phyloP scores from a whole-genome alignment of 495 filamentous ascomycete species.

The Wilcoxina mikolae region DNA sequence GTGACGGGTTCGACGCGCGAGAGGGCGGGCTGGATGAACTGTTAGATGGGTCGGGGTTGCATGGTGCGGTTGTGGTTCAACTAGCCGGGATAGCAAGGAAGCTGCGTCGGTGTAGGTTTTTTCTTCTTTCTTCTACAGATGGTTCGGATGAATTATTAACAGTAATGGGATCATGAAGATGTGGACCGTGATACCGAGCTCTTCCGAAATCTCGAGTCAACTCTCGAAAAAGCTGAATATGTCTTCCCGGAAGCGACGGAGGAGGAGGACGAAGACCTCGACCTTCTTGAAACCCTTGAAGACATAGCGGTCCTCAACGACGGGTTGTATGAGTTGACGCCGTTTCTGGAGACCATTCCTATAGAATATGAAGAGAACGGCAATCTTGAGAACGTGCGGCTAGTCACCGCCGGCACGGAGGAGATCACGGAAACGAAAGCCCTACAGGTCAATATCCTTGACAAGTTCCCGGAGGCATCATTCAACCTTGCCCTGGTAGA shows the following conservation, averaged over 20 bases:
- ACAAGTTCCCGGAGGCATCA: constrained; percentile 5
- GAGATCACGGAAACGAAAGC: neutral
- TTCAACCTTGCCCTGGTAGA: constrained; percentile 1
- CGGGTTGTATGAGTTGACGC: constrained; percentile 5
- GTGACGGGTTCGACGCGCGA: constrained; percentile 5
- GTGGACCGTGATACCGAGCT: neutral
- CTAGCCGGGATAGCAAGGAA: constrained; percentile 5
- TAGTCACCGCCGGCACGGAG: neutral
- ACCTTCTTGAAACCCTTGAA: constrained; percentile 1
- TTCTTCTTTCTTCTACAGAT: too few relatives aligned
- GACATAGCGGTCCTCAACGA: constrained; percentile 9
- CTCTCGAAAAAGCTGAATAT: constrained; percentile 9
- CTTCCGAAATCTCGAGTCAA: constrained; percentile 1
- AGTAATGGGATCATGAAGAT: neutral
- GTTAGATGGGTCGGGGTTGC: constrained; percentile 1
- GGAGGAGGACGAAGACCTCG: neutral
- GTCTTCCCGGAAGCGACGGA: constrained; percentile 6
- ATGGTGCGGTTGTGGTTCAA: neutral
- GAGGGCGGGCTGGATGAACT: constrained; percentile 6
- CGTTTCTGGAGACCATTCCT: constrained; percentile 7
- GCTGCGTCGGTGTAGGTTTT: neutral
- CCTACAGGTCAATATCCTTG: constrained; percentile 8
- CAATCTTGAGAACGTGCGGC: too few relatives aligned
- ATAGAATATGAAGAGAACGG: neutral
- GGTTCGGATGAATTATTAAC: neutral